phyloP scores from a whole-genome alignment of 2,329 filamentous ascomycete species.

The Exophiala sp. region DNA sequence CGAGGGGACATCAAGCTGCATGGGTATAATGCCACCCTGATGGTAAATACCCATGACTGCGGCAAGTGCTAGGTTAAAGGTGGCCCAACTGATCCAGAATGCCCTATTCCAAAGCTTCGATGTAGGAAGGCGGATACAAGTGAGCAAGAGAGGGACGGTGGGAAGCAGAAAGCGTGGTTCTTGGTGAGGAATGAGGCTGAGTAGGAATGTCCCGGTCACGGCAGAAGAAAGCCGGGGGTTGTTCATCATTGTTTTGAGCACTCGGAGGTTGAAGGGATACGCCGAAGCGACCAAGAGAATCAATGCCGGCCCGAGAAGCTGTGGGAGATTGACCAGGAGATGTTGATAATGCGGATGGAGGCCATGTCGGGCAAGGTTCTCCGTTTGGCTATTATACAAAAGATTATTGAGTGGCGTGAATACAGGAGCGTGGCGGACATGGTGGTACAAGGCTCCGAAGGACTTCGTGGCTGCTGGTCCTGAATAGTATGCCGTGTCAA shows the following conservation, averaged over 20 bases:
- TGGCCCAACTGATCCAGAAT: conserved; percentile 43
- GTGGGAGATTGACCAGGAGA: conserved; percentile 62
- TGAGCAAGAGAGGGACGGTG: conserved; percentile 47
- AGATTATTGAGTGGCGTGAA: conserved; percentile 75
- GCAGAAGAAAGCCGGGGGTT: conserved; percentile 41
- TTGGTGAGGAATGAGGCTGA: conserved; percentile 47
- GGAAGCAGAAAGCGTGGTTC: conserved; percentile 50
- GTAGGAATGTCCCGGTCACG: conserved; percentile 39
- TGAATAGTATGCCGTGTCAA: conserved; percentile 80
- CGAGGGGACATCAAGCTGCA: conserved; percentile 43
- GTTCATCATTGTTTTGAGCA: conserved; percentile 20
- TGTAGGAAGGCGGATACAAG: conserved; percentile 40
- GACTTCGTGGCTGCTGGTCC: conserved; percentile 35
- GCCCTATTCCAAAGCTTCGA: conserved; percentile 31
- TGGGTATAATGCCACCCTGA: conserved; percentile 48
- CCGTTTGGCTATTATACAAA: conserved; percentile 63
- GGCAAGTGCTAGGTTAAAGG: conserved; percentile 46
- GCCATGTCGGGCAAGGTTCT: conserved; percentile 69
- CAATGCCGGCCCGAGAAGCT: conserved; percentile 65
- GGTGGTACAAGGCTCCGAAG: conserved; percentile 41
- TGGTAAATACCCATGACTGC: conserved; percentile 50
- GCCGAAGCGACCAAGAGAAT: conserved; percentile 50
- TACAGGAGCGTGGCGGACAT: conserved; percentile 57
- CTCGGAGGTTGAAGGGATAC: conserved; percentile 31
- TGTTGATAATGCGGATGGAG: conserved; percentile 76